phyloP scores from a whole-genome alignment of 176 grass and related monocot species.

The Oryza meridionalis region DNA sequence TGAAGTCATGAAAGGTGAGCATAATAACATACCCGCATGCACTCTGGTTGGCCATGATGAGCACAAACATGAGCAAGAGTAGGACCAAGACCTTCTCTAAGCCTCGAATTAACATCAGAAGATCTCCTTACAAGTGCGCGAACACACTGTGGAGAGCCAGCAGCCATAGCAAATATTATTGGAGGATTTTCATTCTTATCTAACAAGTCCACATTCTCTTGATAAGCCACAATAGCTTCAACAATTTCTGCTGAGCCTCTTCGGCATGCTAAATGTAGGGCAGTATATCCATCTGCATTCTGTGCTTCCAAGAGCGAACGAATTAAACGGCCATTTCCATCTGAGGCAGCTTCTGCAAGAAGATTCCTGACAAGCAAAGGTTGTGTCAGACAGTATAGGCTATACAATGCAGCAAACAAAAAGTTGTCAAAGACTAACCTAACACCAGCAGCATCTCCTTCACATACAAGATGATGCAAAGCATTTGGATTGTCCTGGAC shows the following conservation, averaged over 20 bases:
- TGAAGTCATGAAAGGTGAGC: constrained; percentile 22
- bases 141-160: constrained; percentile 90
- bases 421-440: constrained; percentile 53
- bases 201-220: constrained; percentile 93
- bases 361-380: constrained; percentile 64
- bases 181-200: constrained; percentile 90
- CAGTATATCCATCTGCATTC: constrained; percentile 86
- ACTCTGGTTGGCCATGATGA: constrained; percentile 96
- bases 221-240: constrained; percentile 85
- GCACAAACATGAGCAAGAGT: constrained; percentile 95
- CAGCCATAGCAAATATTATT: constrained; percentile 93
- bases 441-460: constrained; percentile 77
- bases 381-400: constrained; percentile 25
- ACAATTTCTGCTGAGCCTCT: constrained; percentile 85
- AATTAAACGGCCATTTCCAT: constrained; percentile 61
- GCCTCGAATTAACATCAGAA: constrained; percentile 72
- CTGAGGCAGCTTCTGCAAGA: constrained; percentile 74
- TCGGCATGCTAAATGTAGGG: constrained; percentile 89
- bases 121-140: constrained; percentile 73
- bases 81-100: constrained; percentile 83
- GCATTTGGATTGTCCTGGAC: constrained; percentile 84
- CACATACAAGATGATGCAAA: constrained; percentile 85
- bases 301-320: constrained; percentile 84
- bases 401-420: constrained; percentile 23
- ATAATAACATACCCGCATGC: constrained; percentile 73